Conservation (phyloP, 2,329 filamentous ascomycete species). For the Orbilia blumenaviensis region DNA sequence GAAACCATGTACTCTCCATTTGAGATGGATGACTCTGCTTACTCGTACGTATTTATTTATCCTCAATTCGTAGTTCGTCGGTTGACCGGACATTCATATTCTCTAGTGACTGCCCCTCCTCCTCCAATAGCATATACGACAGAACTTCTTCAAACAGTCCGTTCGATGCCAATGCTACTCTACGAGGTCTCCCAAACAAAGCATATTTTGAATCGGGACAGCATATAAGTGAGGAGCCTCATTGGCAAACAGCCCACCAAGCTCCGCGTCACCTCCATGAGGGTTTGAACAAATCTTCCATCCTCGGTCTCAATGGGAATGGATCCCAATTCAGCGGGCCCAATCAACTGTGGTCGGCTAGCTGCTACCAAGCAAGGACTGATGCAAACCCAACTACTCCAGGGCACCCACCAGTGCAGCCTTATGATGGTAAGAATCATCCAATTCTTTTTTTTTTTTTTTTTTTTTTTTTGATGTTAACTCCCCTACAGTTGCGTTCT, state of each 20-base stretch:
- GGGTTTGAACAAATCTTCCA: slow-evolving; percentile 26
- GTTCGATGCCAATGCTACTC: slow-evolving; percentile 47
- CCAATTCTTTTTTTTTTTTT: background rate
- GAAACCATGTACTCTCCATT: slow-evolving; percentile 41
- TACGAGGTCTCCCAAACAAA: slow-evolving; percentile 45
- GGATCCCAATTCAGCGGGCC: slow-evolving; percentile 4
- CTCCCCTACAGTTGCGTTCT: slow-evolving; percentile 31
- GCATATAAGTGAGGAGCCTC: slow-evolving; percentile 9
- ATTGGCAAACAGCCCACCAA: slow-evolving; percentile 35
- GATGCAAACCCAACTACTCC: slow-evolving; percentile 1
- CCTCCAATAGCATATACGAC: slow-evolving; percentile 46
- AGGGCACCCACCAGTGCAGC: slow-evolving; percentile 14
- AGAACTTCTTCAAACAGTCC: slow-evolving; percentile 51
- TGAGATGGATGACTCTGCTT: slow-evolving; percentile 49
- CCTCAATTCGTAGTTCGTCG: background rate
- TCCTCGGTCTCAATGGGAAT: slow-evolving; percentile 6
- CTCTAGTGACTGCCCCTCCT: slow-evolving; percentile 41
- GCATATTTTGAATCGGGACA: slow-evolving; percentile 36
- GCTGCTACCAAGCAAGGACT: slow-evolving; percentile 20
- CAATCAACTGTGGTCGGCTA: slow-evolving; percentile 33
- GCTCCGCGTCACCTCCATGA: slow-evolving; percentile 3
- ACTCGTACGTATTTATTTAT: slow-evolving; percentile 22
- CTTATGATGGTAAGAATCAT: slow-evolving; percentile 43
- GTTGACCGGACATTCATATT: background rate
- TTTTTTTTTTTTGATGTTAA: background rate